These are phyloP conservation scores for Parastagonospora nodorum DNA, from an alignment of 2,329 filamentous ascomycete species.

Conservation along the genomic window DNA sequence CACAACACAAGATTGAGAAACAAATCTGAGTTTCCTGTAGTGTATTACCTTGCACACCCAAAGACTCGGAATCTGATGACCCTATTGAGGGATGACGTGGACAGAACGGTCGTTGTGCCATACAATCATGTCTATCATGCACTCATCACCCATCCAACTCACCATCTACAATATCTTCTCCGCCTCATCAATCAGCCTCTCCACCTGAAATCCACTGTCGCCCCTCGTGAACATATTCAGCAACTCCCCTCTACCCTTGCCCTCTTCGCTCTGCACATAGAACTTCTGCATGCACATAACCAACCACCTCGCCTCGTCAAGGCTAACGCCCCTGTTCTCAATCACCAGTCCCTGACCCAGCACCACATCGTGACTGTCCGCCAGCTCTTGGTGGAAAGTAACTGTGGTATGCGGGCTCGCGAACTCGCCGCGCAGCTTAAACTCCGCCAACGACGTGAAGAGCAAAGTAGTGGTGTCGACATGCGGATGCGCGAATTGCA, in stretches of 20 bases:
- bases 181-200: conserved; percentile 84
- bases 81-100: too few species aligned
- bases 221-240: conserved; percentile 82
- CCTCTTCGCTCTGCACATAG: conserved; percentile 68
- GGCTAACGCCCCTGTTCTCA: conserved; percentile 74
- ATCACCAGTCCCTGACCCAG: conserved; percentile 83
- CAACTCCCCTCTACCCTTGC: conserved; percentile 60
- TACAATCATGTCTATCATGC: background rate
- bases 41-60: too few species aligned
- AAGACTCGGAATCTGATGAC: too few species aligned
- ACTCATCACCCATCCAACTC: background rate
- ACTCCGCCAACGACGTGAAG: conserved; percentile 93
- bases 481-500: conserved; percentile 93
- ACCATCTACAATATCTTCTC: conserved; percentile 69
- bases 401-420: conserved; percentile 91
- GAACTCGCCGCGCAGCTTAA: conserved; percentile 87
- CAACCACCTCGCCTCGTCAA: conserved; percentile 86
- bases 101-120: too few species aligned
- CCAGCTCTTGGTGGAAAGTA: conserved; percentile 86
- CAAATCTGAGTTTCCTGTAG: too few species aligned
- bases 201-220: conserved; percentile 78
- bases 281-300: conserved; percentile 94
- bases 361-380: conserved; percentile 74
- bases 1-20: too few species aligned
- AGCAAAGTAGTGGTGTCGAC: conserved; percentile 66